Evolutionary conservation across 2,329 filamentous ascomycete genomes (phyloP).

Genomic region (Fusarium incarnatum): DNA sequence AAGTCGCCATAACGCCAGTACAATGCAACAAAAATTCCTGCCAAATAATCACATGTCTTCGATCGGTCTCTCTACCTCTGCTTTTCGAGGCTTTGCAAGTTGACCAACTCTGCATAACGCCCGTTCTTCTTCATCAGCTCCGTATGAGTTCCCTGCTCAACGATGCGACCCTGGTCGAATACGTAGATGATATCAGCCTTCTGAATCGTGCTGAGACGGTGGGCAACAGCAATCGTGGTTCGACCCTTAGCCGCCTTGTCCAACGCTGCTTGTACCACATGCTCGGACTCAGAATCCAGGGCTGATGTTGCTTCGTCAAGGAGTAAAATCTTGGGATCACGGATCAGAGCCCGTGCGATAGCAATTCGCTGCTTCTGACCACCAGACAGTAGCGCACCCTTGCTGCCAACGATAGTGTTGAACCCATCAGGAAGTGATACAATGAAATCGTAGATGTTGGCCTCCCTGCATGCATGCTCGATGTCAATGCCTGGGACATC

Average conservation of each 20-base stretch:
- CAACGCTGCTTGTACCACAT: slow-evolving; percentile 82
- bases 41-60: neutral
- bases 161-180: slow-evolving; percentile 89
- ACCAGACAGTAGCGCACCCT: slow-evolving; percentile 86
- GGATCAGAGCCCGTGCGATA: slow-evolving; percentile 89
- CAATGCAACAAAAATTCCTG: slow-evolving; percentile 21
- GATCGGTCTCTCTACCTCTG: slow-evolving; percentile 45
- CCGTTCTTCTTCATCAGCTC: slow-evolving; percentile 78
- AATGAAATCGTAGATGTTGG: slow-evolving; percentile 95
- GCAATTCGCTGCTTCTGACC: slow-evolving; percentile 96
- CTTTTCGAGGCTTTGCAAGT: slow-evolving; percentile 81
- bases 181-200: slow-evolving; percentile 96
- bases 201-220: slow-evolving; percentile 91
- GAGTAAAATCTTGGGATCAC: slow-evolving; percentile 88
- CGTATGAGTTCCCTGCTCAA: slow-evolving; percentile 84
- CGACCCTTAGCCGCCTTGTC: slow-evolving; percentile 85
- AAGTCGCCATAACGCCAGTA: slow-evolving; percentile 30
- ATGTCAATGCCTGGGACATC: slow-evolving; percentile 78
- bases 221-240: slow-evolving; percentile 94
- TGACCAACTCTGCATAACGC: slow-evolving; percentile 82
- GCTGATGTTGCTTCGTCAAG: slow-evolving; percentile 85
- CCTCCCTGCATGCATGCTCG: slow-evolving; percentile 84
- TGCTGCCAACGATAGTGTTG: slow-evolving; percentile 85
- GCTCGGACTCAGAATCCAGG: slow-evolving; percentile 80
- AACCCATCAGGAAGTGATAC: slow-evolving; percentile 87